Evolutionary conservation across 2,329 filamentous ascomycete species (phyloP), one percentile per base, ranked within the genome.

Genomic region (Cryphonectria nitschkei): DNA sequence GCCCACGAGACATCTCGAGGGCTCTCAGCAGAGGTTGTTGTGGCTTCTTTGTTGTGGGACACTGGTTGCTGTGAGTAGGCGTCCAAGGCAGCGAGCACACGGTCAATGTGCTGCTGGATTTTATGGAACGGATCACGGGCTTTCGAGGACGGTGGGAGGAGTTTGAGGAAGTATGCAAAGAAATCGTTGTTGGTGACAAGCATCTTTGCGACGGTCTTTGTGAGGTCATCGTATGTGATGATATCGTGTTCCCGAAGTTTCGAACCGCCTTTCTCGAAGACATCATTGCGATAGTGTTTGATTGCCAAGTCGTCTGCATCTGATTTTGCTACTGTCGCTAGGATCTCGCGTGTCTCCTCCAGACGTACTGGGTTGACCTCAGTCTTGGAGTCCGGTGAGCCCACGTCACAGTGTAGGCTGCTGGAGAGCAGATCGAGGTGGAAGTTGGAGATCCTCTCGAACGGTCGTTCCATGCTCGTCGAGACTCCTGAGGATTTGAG

Each of bases 121-220:
- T 81, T 82, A 65, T 83, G 81, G 71, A 87, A 87, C 3, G 81
- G 81, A 72, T 86, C 83, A 56, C 82, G 82, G 46, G 84, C 79
- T 34, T 79, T 78, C 70, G 85, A 84, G 63, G 79, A 77, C 2
- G 85, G 80, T n/a, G 79, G 78, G 68, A 85, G 81, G 11, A 82
- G 79, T 22, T 82, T 81, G 62, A 83, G 80, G 71, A 89, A 85
- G 78, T 87, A 85, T 67, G 85, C 80, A 75, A 88, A 87, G 78
- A 89, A 84, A 56, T 84, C 82, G 76, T 86, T 81, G 74, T 88
- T 87, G 72, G 84, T 81, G 32, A 88, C 79, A 22, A 89, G 80
- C 78, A 89, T 86, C 67, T 84, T 84, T 72, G 86, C 84, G 19
- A 89, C 76, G 2, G 86, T 87, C 61, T 80, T 80, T 73, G 86